A percentile compares a stretch with the other conserved stretches of the same genome.
Evolutionary conservation across 805 yeast species (phyloP).

Genomic region (Tetrapisispora iriomotensis): DNA sequence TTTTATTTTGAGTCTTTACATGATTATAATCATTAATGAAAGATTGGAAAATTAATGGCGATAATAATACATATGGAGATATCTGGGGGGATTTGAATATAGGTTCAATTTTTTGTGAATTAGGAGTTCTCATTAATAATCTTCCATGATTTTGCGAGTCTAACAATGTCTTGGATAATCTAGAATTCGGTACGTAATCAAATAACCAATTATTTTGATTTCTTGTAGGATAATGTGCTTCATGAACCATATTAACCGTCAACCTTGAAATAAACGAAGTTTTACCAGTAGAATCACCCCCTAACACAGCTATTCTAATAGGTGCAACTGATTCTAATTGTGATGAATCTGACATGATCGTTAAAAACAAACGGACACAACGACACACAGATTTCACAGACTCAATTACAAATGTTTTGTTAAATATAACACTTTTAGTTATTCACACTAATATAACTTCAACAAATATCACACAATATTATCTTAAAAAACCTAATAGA

Average conservation of each 20-base stretch:
- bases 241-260: constrained; percentile 41
- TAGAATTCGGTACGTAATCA: constrained; percentile 39
- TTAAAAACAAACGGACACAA: too few species aligned
- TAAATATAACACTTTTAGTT: too few species aligned
- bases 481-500: too few species aligned
- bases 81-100: constrained; percentile 26
- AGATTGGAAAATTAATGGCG: constrained; percentile 33
- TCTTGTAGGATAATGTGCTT: constrained; percentile 67
- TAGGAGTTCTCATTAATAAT: constrained; percentile 30
- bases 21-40: constrained; percentile 19
- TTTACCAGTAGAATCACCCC: constrained; percentile 52
- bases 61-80: constrained; percentile 25
- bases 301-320: constrained; percentile 49
- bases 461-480: too few species aligned
- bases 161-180: constrained; percentile 33
- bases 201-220: constrained; percentile 50
- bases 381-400: too few species aligned
- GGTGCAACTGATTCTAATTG: too few species aligned
- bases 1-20: constrained; percentile 4
- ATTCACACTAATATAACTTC: too few species aligned
- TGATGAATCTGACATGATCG: constrained; percentile 2
- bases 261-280: constrained; percentile 46
- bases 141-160: constrained; percentile 39
- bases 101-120: constrained; percentile 20
- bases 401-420: too few species aligned